Conservation (phyloP, 2,329 filamentous ascomycete genomes). For the Juglanconis sp. region DNA sequence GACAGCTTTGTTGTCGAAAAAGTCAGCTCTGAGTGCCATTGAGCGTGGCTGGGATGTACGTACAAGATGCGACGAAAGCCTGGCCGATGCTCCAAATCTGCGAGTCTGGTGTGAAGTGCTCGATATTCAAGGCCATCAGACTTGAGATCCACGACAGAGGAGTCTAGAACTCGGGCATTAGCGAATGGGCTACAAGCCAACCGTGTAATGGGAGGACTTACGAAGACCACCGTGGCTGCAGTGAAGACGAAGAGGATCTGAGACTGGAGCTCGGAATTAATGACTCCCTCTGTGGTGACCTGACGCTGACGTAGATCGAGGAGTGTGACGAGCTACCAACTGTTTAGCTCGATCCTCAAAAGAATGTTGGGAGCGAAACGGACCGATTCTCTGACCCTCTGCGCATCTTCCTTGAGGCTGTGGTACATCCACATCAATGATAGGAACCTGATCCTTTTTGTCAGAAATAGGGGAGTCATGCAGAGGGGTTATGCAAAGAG, state of each 20-base stretch:
- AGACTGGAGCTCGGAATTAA: neutral
- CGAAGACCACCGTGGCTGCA: slow-evolving; percentile 1
- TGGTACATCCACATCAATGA: no score
- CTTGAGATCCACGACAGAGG: slow-evolving; percentile 1
- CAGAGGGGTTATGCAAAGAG: no score
- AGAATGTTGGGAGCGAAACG: neutral
- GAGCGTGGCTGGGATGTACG: no score
- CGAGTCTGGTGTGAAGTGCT: neutral
- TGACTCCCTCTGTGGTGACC: neutral
- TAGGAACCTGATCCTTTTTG: no score
- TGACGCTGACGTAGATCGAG: neutral
- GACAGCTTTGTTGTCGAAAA: no score
- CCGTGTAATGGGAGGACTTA: neutral
- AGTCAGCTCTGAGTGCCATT: no score
- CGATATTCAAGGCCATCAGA: neutral
- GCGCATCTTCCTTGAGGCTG: neutral
- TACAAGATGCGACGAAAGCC: no score
- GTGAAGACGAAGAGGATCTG: slow-evolving; percentile 3
- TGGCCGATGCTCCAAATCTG: neutral
- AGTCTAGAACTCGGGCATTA: neutral
- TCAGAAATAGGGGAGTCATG: no score
- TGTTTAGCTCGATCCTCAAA: neutral
- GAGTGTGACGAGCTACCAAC: neutral
- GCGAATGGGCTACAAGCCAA: neutral
- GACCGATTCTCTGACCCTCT: neutral